Percentiles rank a stretch among this genome's conserved stretches.
phyloP scores from a whole-genome alignment of 345 rosid species.

The Pistacia atlantica region DNA sequence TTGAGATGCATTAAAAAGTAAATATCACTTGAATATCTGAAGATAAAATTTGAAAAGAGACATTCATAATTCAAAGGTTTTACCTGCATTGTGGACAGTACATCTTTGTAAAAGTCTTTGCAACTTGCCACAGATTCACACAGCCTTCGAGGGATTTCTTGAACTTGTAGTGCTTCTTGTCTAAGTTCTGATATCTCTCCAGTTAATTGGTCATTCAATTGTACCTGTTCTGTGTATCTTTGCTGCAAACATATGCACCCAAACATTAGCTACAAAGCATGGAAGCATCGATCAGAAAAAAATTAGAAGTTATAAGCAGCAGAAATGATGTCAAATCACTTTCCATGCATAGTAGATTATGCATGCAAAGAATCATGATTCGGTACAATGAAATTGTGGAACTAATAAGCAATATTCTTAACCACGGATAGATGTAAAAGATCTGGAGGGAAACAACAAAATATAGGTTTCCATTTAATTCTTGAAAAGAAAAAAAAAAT shows the following conservation, averaged over 20 bases:
- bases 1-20: slow-evolving; percentile 23
- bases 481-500: not conserved
- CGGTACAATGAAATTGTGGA: not conserved
- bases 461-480: not conserved
- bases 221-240: slow-evolving; percentile 57
- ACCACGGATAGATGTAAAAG: not conserved
- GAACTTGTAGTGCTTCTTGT: slow-evolving; percentile 42
- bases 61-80: slow-evolving; percentile 15
- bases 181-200: slow-evolving; percentile 66
- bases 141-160: slow-evolving; percentile 56
- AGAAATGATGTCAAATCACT: not conserved
- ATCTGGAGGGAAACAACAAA: too few relatives aligned
- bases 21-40: slow-evolving; percentile 2
- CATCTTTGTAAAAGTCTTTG: slow-evolving; percentile 52
- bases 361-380: not conserved
- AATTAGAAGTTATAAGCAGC: slow-evolving; percentile 4
- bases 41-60: slow-evolving; percentile 10
- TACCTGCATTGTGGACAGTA: slow-evolving; percentile 61
- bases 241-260: slow-evolving; percentile 44
- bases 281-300: not conserved
- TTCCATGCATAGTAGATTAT: too few relatives aligned
- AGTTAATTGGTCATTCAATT: slow-evolving; percentile 47
- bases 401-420: not conserved
- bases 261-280: slow-evolving; percentile 8
- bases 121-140: slow-evolving; percentile 50